phyloP scores from a whole-genome alignment of 441 rosid species.

The Theobroma grandiflorum region DNA sequence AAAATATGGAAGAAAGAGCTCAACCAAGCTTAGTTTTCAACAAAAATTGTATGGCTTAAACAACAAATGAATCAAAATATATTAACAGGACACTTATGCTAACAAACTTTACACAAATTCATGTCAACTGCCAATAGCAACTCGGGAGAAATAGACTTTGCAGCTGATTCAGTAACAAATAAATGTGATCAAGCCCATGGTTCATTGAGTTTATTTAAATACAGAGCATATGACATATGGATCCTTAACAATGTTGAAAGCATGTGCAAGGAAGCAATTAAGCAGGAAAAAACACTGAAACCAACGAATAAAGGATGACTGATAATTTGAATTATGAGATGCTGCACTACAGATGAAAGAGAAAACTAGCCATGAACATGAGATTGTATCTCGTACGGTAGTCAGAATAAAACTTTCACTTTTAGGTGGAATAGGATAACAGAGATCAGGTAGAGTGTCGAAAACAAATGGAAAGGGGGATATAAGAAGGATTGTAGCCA shows the following conservation, averaged over 20 bases:
- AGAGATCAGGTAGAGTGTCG: neutral
- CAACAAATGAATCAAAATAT: conserved; percentile 4
- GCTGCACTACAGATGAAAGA: neutral
- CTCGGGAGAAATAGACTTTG: neutral
- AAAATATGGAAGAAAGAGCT: neutral
- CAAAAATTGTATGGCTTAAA: neutral
- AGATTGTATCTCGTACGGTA: neutral
- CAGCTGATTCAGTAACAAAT: neutral
- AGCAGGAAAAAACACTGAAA: neutral
- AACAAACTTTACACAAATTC: neutral
- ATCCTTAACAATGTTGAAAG: neutral
- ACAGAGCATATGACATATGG: neutral
- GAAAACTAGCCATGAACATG: neutral
- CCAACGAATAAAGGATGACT: neutral
- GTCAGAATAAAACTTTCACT: neutral
- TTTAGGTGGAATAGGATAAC: no score
- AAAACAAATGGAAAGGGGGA: neutral
- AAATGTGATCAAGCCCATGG: neutral
- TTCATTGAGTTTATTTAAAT: neutral
- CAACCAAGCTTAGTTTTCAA: neutral
- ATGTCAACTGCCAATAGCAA: neutral
- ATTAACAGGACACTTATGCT: neutral
- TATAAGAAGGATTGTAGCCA: neutral
- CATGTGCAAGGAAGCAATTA: neutral
- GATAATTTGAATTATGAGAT: neutral